These are phyloP conservation scores for Dichomitus squalens DNA, from an alignment of 1,284 basidiomycete species.

Conservation along the genomic window DNA sequence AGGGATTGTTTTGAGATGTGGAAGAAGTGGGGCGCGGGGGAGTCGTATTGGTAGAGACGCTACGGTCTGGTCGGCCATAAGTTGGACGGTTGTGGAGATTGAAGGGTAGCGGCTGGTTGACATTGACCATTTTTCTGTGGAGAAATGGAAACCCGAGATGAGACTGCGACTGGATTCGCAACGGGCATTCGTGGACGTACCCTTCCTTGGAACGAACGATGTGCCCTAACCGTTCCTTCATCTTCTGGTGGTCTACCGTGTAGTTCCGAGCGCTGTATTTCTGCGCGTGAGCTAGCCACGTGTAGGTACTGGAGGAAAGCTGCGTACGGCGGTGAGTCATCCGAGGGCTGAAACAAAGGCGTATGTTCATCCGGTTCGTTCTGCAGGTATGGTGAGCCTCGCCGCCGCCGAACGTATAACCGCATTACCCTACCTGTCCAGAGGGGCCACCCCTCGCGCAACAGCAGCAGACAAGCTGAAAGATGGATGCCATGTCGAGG, in stretches of 20 bases:
- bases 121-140: slow-evolving; percentile 72
- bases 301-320: not conserved
- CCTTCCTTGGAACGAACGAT: slow-evolving; percentile 68
- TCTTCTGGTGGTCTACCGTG: slow-evolving; percentile 50
- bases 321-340: slow-evolving; percentile 27
- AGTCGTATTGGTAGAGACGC: slow-evolving; percentile 27
- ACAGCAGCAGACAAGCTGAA: slow-evolving; percentile 28
- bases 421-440: slow-evolving; percentile 14
- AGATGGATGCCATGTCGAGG: slow-evolving; percentile 28
- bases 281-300: not conserved
- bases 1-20: slow-evolving; percentile 7
- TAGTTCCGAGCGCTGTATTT: slow-evolving; percentile 22
- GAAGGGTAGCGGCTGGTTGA: slow-evolving; percentile 64
- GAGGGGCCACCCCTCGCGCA: slow-evolving; percentile 24
- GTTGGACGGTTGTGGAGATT: slow-evolving; percentile 57
- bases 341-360: slow-evolving; percentile 33
- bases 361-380: slow-evolving; percentile 34
- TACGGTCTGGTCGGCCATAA: slow-evolving; percentile 30
- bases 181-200: slow-evolving; percentile 39
- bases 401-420: not conserved
- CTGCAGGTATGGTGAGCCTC: slow-evolving; percentile 13
- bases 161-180: slow-evolving; percentile 2
- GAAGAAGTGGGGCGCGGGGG: slow-evolving; percentile 27
- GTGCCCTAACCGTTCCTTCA: slow-evolving; percentile 55
- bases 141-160: not conserved